Evolutionary conservation across 345 rosid species (phyloP).

Genomic region (Hibiscus trionum): DNA sequence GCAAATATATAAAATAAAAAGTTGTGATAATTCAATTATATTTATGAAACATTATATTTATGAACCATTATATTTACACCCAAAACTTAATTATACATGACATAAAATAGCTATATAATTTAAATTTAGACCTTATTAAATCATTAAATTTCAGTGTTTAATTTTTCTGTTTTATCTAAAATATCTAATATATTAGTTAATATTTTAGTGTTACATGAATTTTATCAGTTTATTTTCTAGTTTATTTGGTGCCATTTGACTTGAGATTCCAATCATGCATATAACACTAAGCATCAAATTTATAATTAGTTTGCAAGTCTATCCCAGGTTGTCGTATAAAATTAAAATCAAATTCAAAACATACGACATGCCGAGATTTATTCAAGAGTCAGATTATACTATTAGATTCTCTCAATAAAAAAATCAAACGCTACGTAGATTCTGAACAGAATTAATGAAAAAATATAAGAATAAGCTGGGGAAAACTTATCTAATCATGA

Average conservation of each 20-base stretch:
- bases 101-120: too few relatives aligned
- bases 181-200: not conserved
- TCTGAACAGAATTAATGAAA: not conserved
- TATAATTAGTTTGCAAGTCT: not conserved
- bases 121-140: too few relatives aligned
- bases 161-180: not conserved
- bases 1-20: not conserved
- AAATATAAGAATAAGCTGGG: not conserved
- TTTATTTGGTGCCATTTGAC: not conserved
- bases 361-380: not conserved
- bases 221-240: too few relatives aligned
- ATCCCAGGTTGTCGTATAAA: not conserved
- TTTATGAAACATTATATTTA: too few relatives aligned
- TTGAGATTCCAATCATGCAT: not conserved
- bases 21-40: not conserved
- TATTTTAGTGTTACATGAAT: too few relatives aligned
- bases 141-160: too few relatives aligned
- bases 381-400: not conserved
- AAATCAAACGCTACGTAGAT: not conserved
- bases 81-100: too few relatives aligned
- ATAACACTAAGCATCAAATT: not conserved
- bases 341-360: not conserved
- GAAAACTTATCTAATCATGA: slow-evolving; percentile 1
- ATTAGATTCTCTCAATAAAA: not conserved
- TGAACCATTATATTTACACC: not conserved